Evolutionary conservation across 2,329 filamentous ascomycete genomes (phyloP), one percentile per base, ranked within the genome.

Genomic region (Xylaria sp.): DNA sequence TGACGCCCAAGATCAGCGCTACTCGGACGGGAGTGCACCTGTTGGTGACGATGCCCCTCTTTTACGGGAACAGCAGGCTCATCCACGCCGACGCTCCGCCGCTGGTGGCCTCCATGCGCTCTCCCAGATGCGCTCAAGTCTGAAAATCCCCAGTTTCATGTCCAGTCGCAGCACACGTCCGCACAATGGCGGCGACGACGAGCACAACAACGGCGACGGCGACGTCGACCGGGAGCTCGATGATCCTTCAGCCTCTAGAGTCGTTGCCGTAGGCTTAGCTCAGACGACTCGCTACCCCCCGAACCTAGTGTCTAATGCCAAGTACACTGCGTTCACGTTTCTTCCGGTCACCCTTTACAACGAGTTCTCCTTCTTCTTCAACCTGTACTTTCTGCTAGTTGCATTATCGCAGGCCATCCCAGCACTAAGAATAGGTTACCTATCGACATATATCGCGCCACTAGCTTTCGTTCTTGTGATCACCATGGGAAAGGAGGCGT

Each of bases 321-420:
- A 98, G 85, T 99, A 99, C 81, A 98, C 95, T 37, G 90, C 94
- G 0, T 91, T 94, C 84, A 97, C 92, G 62, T 99, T 99, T 81
- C 87, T 99, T 15, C 97, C 97, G 2, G 87, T 95, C 62, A 99
- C 96, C 0, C 85, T 99, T 25, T 99, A 98, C 82, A 98, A 98
- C 82, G 96, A 99, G 79, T 99, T 99, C 80, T 98, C 95, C 69
- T 99, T 98, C 84, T 99, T 99, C 83, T 97, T 99, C 86, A 99
- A 99, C 86, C 93, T 98, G 85, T 99, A 99, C 80, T 99, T 99
- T 80, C 85, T 99, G 65, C 89, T 98, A 31, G 96, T 99, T 59
- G 97, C 96, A 7, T 82, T 98, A 59, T 98, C 95, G 46, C 96
- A 99, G 82, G 91, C 94, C 52, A 94, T 99, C 76, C 94, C 94